Evolutionary conservation across 208 protist genomes (phyloP), one percentile per base, ranked within the genome.

Genomic region (Trypanosoma conorhini): DNA sequence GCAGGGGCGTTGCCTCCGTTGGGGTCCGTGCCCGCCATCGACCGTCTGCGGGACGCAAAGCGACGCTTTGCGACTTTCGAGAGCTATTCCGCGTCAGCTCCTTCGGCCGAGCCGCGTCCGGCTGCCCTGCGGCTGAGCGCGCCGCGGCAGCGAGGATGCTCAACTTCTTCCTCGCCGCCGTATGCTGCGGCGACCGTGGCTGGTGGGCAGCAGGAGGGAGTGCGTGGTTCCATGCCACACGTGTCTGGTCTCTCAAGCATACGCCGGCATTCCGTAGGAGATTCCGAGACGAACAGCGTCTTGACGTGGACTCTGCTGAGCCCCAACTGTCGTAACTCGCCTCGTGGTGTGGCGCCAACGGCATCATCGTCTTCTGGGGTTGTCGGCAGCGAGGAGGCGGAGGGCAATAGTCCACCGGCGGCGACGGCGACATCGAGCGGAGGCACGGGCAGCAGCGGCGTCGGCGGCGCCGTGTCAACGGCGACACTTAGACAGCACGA

Each of bases 161-260:
- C 19, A 56, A 56, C 17, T 56, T 22, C 22, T 56, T 56, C 51
- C n/a, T 56, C 19, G 21, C 17, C 19, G n/a, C 17, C 51, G 28
- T 42, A 60, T 38, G 31, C 24, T 38, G 19, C 24, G 21, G 42
- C 56, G 19, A 19, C 8, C 21, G 5, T 9, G 8, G 19, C 12
- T 3, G 28, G 31, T 1, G 30, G 19, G 26, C 0, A 38, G 31
- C 56, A 21, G 56, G 56, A 38, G 9, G 28, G 56, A 40, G 19
- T 1, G 21, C 24, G 9, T 28, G 8, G 40, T 21, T 17, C 22
- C 30, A 15, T 48, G 7, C 26, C 28, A 19, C 46, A 12, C 21
- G 46, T 70, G 35, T 21, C 62, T 24, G 62, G 62, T 15, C 33
- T 76, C 42, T 76, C 70, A 5, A 76, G 63, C 31, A 76, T 76